A percentile compares a stretch with the other conserved stretches of the same genome.
These are phyloP conservation scores for Purshia tridentata DNA, from an alignment of 306 rosid species.

Conservation along the genomic window DNA sequence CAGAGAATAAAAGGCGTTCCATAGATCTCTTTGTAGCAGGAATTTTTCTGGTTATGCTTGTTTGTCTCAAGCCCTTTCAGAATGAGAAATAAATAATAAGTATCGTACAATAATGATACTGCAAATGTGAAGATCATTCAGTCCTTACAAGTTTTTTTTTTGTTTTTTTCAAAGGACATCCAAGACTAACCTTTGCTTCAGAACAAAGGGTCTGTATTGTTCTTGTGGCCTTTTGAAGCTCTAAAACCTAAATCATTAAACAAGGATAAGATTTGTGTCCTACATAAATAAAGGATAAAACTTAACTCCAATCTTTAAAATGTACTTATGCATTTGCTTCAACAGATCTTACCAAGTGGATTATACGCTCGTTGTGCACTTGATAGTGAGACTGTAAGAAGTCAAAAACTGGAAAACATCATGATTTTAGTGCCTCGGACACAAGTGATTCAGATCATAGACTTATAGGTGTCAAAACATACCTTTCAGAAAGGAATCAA, in stretches of 20 bases:
- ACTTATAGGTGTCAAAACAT: background rate
- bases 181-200: slow-evolving; percentile 40
- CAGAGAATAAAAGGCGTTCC: slow-evolving; percentile 42
- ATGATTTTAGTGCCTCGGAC: background rate
- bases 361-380: slow-evolving; percentile 25
- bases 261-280: background rate
- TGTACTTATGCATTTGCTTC: slow-evolving; percentile 4
- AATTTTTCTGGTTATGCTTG: slow-evolving; percentile 38
- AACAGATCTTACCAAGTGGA: slow-evolving; percentile 33
- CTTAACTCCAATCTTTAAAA: background rate
- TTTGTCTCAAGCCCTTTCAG: slow-evolving; percentile 40
- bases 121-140: background rate
- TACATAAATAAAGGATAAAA: background rate
- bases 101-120: background rate
- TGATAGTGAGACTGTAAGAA: slow-evolving; percentile 41
- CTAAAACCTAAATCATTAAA: slow-evolving; percentile 28
- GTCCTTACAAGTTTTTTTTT: too few species aligned
- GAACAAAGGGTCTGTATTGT: slow-evolving; percentile 45
- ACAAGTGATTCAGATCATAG: background rate
- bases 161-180: too few species aligned
- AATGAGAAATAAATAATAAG: background rate
- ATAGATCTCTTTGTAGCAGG: slow-evolving; percentile 46
- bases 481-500: slow-evolving; percentile 45
- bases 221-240: slow-evolving; percentile 48
- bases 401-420: slow-evolving; percentile 34